Evolutionary conservation across 352 stramenopile species (phyloP).

Genomic region (Globisporangium mamillatum): DNA sequence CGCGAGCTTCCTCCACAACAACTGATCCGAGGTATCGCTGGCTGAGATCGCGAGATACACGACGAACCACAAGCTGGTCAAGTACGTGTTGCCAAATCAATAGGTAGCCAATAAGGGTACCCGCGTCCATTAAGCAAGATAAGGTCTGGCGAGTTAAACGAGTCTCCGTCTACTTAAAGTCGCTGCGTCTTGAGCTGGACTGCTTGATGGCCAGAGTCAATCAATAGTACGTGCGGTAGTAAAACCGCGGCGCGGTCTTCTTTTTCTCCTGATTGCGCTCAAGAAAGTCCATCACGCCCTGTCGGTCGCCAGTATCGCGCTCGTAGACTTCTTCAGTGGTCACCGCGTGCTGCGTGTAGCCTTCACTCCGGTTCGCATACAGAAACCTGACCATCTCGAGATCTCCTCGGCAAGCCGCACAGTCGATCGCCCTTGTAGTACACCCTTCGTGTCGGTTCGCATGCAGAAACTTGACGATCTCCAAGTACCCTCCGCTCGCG

Average conservation of each 20-base stretch:
- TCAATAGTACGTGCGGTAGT: background rate
- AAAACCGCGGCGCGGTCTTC: background rate
- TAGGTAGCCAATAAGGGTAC: background rate
- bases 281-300: background rate
- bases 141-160: too few species aligned
- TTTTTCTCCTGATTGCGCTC: background rate
- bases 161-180: too few species aligned
- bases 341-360: background rate
- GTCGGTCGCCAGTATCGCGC: background rate
- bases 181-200: too few species aligned
- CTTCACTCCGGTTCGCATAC: background rate
- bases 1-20: background rate
- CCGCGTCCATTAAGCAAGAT: too few species aligned
- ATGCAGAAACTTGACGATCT: constrained; percentile 2
- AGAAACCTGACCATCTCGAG: background rate
- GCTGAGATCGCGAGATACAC: background rate
- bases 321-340: background rate
- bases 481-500: background rate
- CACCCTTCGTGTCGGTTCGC: background rate
- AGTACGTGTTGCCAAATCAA: background rate
- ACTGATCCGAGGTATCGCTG: background rate
- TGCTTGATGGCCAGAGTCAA: background rate
- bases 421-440: background rate
- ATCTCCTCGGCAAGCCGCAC: background rate
- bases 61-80: background rate